A percentile compares a stretch with the other conserved stretches of the same genome.
Conservation (phyloP, 2,329 filamentous ascomycete species). For the Alternaria viburni region DNA sequence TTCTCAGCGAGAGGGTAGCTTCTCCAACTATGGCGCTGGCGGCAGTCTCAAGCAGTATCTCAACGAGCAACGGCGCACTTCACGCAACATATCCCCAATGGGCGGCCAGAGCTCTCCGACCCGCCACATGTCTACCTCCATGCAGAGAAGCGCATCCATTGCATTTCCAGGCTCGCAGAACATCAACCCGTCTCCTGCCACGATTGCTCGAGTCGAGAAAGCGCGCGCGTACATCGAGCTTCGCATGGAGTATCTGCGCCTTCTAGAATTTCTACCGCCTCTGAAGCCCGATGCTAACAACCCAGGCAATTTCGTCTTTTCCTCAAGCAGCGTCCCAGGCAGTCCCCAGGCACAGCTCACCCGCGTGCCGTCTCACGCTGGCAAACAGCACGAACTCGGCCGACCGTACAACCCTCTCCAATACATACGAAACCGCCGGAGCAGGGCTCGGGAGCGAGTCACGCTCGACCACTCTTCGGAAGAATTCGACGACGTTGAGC, state of each 20-base stretch:
- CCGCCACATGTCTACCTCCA: conserved; percentile 38
- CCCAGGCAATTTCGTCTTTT: conserved; percentile 50
- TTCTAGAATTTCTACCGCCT: conserved; percentile 80
- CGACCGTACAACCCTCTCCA: conserved; percentile 90
- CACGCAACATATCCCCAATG: conserved; percentile 66
- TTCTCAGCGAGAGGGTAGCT: conserved; percentile 45
- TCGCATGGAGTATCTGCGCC: conserved; percentile 79
- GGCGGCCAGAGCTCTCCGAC: conserved; percentile 46
- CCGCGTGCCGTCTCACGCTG: conserved; percentile 47
- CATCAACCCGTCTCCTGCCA: conserved; percentile 78
- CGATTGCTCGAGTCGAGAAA: conserved; percentile 80
- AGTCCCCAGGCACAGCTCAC: conserved; percentile 48
- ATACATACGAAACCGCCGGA: conserved; percentile 87
- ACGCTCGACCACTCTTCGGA: conserved; percentile 75
- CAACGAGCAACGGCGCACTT: conserved; percentile 72
- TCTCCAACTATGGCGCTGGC: conserved; percentile 54
- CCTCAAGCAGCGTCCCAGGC: conserved; percentile 51
- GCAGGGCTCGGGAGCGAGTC: conserved; percentile 78
- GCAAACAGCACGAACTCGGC: conserved; percentile 58
- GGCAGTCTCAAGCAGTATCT: conserved; percentile 71
- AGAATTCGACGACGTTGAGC: conserved; percentile 76
- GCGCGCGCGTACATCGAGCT: conserved; percentile 86
- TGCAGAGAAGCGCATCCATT: conserved; percentile 32
- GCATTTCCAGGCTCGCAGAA: conserved; percentile 40
- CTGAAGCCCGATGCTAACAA: conserved; percentile 60